Percentiles rank a stretch among this genome's conserved stretches.
phyloP scores from a whole-genome alignment of 768 basidiomycete species.

The Jaapia argillacea region DNA sequence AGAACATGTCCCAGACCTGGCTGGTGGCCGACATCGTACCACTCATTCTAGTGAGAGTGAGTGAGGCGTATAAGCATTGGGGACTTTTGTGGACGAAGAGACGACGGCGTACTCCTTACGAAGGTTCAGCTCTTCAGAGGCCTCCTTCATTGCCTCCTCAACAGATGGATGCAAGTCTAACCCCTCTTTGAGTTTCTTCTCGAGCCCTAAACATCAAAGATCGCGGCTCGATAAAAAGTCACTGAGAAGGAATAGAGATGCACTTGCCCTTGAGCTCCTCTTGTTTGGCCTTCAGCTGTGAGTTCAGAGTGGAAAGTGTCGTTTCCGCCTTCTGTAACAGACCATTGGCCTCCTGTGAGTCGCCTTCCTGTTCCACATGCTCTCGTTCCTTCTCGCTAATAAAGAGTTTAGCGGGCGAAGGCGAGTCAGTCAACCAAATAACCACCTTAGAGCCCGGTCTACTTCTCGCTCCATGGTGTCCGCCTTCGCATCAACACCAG shows the following conservation, averaged over 20 bases:
- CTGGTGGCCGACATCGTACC: conserved; percentile 24
- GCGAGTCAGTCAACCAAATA: no score
- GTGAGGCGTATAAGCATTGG: conserved; percentile 12
- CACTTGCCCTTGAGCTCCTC: conserved; percentile 56
- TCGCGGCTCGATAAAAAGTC: neutral
- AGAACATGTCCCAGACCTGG: conserved; percentile 41
- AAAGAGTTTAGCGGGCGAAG: no score
- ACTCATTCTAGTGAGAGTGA: conserved; percentile 12
- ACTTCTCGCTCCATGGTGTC: conserved; percentile 71
- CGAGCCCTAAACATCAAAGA: conserved; percentile 27
- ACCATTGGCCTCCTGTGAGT: conserved; percentile 36
- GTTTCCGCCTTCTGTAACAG: conserved; percentile 56
- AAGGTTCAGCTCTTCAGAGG: conserved; percentile 30
- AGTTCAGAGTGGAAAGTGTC: conserved; percentile 46
- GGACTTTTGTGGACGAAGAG: neutral
- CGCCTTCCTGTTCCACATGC: conserved; percentile 33
- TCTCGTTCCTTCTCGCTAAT: conserved; percentile 68
- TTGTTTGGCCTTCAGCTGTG: conserved; percentile 50
- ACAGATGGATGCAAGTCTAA: conserved; percentile 31
- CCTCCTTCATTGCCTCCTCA: conserved; percentile 39
- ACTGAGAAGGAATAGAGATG: neutral
- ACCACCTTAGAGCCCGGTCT: conserved; percentile 47
- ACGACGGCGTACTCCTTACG: conserved; percentile 31
- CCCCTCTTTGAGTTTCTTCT: conserved; percentile 33
- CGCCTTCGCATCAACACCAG: conserved; percentile 46